Evolutionary conservation across 2,329 filamentous ascomycete species (phyloP), one percentile per base, ranked within the genome.

Genomic region (Hypoxylon sp.): DNA sequence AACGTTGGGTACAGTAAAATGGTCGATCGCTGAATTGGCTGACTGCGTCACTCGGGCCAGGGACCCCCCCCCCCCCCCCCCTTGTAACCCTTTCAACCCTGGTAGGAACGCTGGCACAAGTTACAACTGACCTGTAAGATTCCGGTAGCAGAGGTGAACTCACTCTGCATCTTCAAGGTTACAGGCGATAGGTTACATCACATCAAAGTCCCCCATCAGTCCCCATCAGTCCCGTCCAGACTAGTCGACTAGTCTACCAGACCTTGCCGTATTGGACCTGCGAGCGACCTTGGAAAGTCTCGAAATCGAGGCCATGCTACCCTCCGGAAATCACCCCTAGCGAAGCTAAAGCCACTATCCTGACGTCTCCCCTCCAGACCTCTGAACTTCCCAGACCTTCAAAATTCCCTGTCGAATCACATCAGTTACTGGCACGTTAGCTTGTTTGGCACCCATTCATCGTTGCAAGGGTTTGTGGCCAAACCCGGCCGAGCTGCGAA

Each of bases 111-210:
- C 57, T 63, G 54, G 58, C 30, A 49, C 54, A 62, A 62, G 62
- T 67, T 68, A 67, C 69, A 62, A 62, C 64, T 67, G 69, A 67
- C 69, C 68, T 70, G 67, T 71, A 70, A 69, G 66, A 67, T 67
- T 51, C 56, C 62, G 37, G 37, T 63, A 59, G 37, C 56, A 59
- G 65, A 67, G 59, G 58, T 55, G 68, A 66, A 59, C 59, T 58
- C 63, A 54, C 50, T 58, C 37, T 66, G 55, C 64, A 62, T 65
- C 49, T 57, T 57, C 55, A 43, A 68, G 47, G 60, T 67, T n/a
- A n/a, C n/a, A n/a, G n/a, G n/a, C n/a, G n/a, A n/a, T n/a, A n/a
- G n/a, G n/a, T n/a, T 62, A 60, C 62, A 67, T 69, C 54, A 64
- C 64, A 67, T 59, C 37, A 60, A 55, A 59, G 34, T 37, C 7